Base-by-base conservation (phyloP, 2,329 filamentous ascomycete species). In the Fusarium poae region DNA sequence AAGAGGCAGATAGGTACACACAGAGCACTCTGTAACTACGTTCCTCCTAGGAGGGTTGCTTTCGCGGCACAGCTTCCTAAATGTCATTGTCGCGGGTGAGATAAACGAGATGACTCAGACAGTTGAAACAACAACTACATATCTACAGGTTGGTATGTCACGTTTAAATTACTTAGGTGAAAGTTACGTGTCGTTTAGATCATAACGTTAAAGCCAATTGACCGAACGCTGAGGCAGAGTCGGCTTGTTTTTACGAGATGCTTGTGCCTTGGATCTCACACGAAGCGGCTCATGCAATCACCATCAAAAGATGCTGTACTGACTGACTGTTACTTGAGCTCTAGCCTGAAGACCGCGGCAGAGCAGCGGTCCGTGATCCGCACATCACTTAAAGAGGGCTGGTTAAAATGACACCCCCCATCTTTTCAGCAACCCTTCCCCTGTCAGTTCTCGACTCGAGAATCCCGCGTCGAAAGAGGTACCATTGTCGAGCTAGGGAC, bases 21-120 rank as follows among this genome's bases (percentile, higher is more conserved):
- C 39, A 18, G n/a, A 25, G 32, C 37, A 15, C 6, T 27, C 16
- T 23, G 6, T 25, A n/a, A 12, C 18, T 37, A 20, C 18, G 8
- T 30, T 13, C 12, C 34, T 35, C 25, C 12, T 15, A 25, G 27
- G 55, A 55, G 62, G 4, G 52, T 65, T 68, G 67, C 65, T 71
- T 57, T 70, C 62, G 66, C 46, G 66, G 62, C 62, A 70, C 64
- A 58, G 64, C 53, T 29, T 64, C 21, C 21, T 50, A 29, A 59
- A 25, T 30, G 27, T 45, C 52, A 37, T 60, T 72, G 40, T 67
- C 66, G 68, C 63, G 62, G 57, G 50, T 65, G 58, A 62, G 72
- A 73, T 69, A 71, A 59, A 72, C 66, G 66, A 72, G 62, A 63
- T 68, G 62, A 68, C 67, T 70, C 61, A 71, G 68, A 73, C 54